These are phyloP conservation scores for Persicaria maculosa DNA, from an alignment of 148 eudicot genomes.

Conservation along the genomic window DNA sequence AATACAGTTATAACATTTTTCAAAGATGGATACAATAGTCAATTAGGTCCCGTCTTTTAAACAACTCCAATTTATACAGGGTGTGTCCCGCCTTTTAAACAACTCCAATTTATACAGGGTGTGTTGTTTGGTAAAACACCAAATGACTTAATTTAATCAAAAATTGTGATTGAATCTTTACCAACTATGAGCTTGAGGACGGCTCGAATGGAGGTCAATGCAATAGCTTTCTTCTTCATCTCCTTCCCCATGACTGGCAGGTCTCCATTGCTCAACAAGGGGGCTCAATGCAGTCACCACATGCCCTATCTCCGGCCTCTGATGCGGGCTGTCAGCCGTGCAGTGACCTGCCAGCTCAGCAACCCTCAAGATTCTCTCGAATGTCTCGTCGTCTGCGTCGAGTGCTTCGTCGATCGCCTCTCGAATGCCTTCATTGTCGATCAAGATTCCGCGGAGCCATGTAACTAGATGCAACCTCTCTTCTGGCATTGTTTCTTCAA, in stretches of 20 bases:
- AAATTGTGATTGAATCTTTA: no score
- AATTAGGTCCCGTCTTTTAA: no score
- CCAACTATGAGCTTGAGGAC: constrained; percentile 30
- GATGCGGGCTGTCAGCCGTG: constrained; percentile 39
- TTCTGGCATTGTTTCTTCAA: constrained; percentile 42
- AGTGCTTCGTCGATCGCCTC: constrained; percentile 33
- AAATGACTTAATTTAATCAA: no score
- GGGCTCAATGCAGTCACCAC: constrained; percentile 42
- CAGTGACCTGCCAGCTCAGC: constrained; percentile 54
- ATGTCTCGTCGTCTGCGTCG: constrained; percentile 32
- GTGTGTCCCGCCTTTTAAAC: no score
- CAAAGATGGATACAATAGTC: no score
- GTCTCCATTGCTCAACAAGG: constrained; percentile 52
- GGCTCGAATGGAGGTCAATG: constrained; percentile 37
- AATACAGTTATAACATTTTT: no score
- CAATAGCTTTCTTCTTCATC: constrained; percentile 24
- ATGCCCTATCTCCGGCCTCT: constrained; percentile 57
- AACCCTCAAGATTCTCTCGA: constrained; percentile 32
- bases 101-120: no score
- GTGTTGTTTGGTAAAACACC: no score
- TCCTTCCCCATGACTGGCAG: constrained; percentile 20
- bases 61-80: no score
- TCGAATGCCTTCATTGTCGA: constrained; percentile 29
- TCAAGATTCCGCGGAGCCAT: constrained; percentile 41
- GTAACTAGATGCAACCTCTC: constrained; percentile 42